A percentile compares a stretch with the other conserved stretches of the same genome.
Conservation (phyloP, 2,329 filamentous ascomycete species). For the Hymenoscyphus linearis region DNA sequence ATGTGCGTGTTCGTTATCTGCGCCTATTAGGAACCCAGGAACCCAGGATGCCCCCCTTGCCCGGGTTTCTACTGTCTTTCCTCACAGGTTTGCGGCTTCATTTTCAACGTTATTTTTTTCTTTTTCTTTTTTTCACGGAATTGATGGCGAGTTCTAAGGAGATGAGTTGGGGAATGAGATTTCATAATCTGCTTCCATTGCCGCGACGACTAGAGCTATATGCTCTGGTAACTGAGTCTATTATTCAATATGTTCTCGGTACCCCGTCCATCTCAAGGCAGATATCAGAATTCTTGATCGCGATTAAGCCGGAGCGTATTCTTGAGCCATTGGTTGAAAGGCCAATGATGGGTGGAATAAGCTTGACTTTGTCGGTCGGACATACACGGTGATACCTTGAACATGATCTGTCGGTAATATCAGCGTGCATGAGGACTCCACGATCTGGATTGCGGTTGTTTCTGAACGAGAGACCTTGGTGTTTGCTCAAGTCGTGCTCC, state of each 20-base stretch:
- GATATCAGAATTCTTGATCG: constrained; percentile 66
- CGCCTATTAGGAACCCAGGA: neutral
- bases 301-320: constrained; percentile 99
- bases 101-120: neutral
- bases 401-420: neutral
- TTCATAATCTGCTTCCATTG: constrained; percentile 14
- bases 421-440: neutral
- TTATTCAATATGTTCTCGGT: constrained; percentile 71
- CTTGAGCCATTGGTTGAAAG: constrained; percentile 78
- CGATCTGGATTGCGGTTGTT: neutral
- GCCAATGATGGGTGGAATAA: constrained; percentile 75
- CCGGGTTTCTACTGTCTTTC: neutral
- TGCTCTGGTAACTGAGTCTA: constrained; percentile 55
- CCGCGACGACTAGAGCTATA: constrained; percentile 31
- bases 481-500: neutral
- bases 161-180: neutral
- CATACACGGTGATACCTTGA: constrained; percentile 18
- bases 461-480: neutral
- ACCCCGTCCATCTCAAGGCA: constrained; percentile 67
- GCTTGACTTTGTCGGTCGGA: constrained; percentile 77
- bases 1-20: neutral
- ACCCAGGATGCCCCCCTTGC: no score
- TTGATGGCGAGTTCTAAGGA: neutral
- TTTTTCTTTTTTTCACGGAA: neutral
- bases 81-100: neutral